Percentiles rank a stretch among this genome's conserved stretches.
These are phyloP conservation scores for Hypoxylon sp. DNA, from an alignment of 2,329 filamentous ascomycete genomes.

Conservation along the genomic window DNA sequence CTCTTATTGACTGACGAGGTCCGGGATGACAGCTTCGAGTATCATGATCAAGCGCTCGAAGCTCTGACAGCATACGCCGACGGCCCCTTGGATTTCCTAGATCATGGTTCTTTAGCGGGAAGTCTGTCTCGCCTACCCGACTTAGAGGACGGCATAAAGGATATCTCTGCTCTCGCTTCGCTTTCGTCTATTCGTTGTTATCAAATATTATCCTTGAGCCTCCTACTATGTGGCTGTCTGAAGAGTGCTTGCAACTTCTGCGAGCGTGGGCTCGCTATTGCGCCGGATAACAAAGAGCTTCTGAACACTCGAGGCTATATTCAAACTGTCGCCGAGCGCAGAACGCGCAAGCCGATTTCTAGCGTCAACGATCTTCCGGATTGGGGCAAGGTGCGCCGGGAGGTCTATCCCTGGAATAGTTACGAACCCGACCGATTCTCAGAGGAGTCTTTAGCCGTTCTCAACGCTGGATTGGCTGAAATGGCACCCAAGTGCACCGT, in stretches of 20 bases:
- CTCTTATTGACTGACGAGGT: slow-evolving; percentile 89
- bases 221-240: slow-evolving; percentile 76
- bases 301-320: slow-evolving; percentile 68
- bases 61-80: slow-evolving; percentile 61
- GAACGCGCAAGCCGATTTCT: slow-evolving; percentile 63
- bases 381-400: slow-evolving; percentile 76
- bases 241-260: slow-evolving; percentile 78
- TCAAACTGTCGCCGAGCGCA: slow-evolving; percentile 64
- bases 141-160: slow-evolving; percentile 55
- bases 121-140: slow-evolving; percentile 54
- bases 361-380: slow-evolving; percentile 74
- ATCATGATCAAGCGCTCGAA: slow-evolving; percentile 77
- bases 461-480: slow-evolving; percentile 78
- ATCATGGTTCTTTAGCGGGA: slow-evolving; percentile 59
- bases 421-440: slow-evolving; percentile 80
- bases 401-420: slow-evolving; percentile 79
- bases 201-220: slow-evolving; percentile 70
- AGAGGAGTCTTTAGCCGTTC: slow-evolving; percentile 74
- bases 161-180: slow-evolving; percentile 60
- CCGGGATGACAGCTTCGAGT: slow-evolving; percentile 83
- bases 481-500: slow-evolving; percentile 89
- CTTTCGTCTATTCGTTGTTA: slow-evolving; percentile 70
- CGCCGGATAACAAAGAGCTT: slow-evolving; percentile 70
- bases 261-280: slow-evolving; percentile 70
- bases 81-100: slow-evolving; percentile 61